phyloP scores from a whole-genome alignment of 2,329 filamentous ascomycete species.

The Coniochaeta prunicola region DNA sequence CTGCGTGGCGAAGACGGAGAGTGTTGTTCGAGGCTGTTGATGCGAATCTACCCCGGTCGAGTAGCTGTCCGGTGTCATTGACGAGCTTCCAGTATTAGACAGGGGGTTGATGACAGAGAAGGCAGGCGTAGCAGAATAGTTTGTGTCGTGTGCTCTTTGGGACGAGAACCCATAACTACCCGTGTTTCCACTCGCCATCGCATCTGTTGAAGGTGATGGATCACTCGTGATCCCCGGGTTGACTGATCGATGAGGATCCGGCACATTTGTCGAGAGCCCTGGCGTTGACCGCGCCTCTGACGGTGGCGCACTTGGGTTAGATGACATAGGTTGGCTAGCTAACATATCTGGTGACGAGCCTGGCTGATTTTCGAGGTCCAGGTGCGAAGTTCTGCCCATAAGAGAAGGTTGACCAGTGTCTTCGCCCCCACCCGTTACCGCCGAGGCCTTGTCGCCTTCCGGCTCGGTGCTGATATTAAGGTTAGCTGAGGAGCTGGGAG shows the following conservation, averaged over 20 bases:
- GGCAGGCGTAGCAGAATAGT: constrained; percentile 9
- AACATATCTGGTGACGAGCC: neutral
- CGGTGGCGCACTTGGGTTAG: neutral
- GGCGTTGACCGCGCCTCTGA: neutral
- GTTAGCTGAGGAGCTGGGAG: constrained; percentile 7
- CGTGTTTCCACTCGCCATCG: neutral
- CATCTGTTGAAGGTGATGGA: neutral
- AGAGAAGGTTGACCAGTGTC: constrained; percentile 19
- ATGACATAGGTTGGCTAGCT: neutral
- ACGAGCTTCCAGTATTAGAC: neutral
- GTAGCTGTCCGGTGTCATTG: constrained; percentile 6
- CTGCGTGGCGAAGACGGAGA: constrained; percentile 17
- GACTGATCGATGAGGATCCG: neutral
- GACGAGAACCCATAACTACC: constrained; percentile 2
- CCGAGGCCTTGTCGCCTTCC: constrained; percentile 29
- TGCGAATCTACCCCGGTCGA: constrained; percentile 13
- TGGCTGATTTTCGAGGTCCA: neutral
- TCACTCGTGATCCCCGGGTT: neutral
- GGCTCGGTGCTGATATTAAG: constrained; percentile 28
- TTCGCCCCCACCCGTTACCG: constrained; percentile 18
- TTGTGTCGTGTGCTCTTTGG: constrained; percentile 4
- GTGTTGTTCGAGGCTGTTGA: constrained; percentile 20
- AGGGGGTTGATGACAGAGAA: constrained; percentile 17
- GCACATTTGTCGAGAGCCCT: neutral
- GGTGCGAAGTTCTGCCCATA: neutral